Evolutionary conservation across 441 rosid genomes (phyloP), one percentile per base, ranked within the genome.

Genomic region (Capsella rubella): DNA sequence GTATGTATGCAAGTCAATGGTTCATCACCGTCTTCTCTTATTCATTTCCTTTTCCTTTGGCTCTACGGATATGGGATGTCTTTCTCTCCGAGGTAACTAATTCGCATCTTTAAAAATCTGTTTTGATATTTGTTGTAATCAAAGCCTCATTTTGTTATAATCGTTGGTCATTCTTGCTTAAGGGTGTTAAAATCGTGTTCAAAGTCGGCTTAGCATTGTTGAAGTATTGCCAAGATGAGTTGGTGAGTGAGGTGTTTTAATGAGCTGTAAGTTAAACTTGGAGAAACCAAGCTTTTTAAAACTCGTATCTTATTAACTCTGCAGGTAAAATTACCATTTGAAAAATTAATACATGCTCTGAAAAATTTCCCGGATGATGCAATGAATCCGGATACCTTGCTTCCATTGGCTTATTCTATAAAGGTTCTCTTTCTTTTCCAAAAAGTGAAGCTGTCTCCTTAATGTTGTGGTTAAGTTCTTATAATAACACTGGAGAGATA

Each of bases 1-100:
- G 97, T 80, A 92, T 92, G 99, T 94, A 94, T 75, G 97, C 94
- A 29, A 94, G 99, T 74, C 97, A 94, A 79, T 94, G 99, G 97
- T 94, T 94, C 86, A 91, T 94, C 67, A 94, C 99, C 39, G 97
- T 94, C 59, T 94, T 94, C 82, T 84, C 99, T 3, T 92, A 90
- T 79, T 90, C 97, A 16, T 92, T 90, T 80, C 97, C 99, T 3
- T 94, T 94, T 75, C 91, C 84, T 77, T 80, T 90, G 86, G 93
- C 96, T 72, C 91, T 94, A 69, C 92, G 99, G 78, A 90, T 92
- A 68, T 94, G 99, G 99, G 99, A 94, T 82, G 97, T 94, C 43
- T 94, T 94, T 78, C 91, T 94, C 40, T 79, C 74, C 16, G 99
- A 94, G 97, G 99, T 94, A 65, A 69, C 11, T 59, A 8, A 18